Conservation (phyloP, 345 rosid genomes). For the Stellera chamaejasme region DNA sequence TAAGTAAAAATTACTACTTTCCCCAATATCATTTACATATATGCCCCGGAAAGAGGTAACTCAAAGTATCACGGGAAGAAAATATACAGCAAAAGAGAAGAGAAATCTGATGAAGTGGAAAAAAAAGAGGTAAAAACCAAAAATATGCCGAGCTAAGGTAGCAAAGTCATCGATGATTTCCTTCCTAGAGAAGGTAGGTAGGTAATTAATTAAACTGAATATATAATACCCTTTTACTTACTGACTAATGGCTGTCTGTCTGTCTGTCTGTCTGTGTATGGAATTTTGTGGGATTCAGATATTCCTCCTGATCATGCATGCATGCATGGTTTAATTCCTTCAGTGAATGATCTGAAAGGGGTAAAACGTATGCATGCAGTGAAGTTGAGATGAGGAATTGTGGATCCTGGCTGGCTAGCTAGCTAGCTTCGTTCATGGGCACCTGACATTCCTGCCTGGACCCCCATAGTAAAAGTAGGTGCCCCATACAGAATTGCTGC, state of each 20-base stretch:
- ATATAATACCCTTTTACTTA: no score
- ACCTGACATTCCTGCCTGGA: slow-evolving; percentile 82
- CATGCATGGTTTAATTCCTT: no score
- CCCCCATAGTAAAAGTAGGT: slow-evolving; percentile 96
- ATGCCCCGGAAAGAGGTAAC: slow-evolving; percentile 13
- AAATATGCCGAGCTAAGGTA: slow-evolving; percentile 14
- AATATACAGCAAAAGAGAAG: not conserved
- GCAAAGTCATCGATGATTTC: not conserved
- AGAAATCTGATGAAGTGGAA: not conserved
- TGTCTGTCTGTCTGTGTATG: no score
- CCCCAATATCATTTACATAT: slow-evolving; percentile 22
- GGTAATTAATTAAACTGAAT: not conserved
- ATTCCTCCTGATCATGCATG: no score
- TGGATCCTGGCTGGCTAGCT: no score
- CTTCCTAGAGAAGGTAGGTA: not conserved
- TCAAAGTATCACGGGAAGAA: slow-evolving; percentile 12
- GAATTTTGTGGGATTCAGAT: no score
- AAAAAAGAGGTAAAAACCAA: slow-evolving; percentile 10
- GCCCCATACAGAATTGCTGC: slow-evolving; percentile 81
- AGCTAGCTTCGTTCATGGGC: slow-evolving; percentile 39
- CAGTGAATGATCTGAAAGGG: no score
- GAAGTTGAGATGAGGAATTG: no score
- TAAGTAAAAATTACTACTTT: slow-evolving; percentile 27
- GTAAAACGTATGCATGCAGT: no score
- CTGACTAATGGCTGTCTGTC: no score